phyloP scores from a whole-genome alignment of 148 eudicot species.

The Pharnaceum exiguum region DNA sequence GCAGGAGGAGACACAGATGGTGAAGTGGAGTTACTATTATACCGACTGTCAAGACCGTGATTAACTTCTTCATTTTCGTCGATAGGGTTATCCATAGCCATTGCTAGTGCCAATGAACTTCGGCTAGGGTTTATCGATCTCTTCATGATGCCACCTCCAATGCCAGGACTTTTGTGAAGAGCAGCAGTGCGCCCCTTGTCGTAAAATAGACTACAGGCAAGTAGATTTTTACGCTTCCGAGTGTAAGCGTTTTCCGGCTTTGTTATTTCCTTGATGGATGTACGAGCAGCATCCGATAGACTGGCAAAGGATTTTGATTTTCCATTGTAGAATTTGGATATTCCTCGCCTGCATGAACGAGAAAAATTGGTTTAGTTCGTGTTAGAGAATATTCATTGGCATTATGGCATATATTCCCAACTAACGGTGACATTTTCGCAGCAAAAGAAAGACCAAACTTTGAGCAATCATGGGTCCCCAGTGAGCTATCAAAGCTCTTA shows the following conservation, averaged over 20 bases:
- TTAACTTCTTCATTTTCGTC: too few species aligned
- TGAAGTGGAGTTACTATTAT: background rate
- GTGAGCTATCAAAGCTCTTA: background rate
- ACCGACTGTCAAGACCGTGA: too few species aligned
- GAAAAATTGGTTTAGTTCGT: background rate
- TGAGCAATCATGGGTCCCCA: slow-evolving; percentile 1
- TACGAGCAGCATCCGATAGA: slow-evolving; percentile 33
- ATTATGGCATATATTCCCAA: slow-evolving; percentile 15
- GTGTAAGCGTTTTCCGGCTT: slow-evolving; percentile 61
- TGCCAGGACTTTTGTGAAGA: slow-evolving; percentile 21
- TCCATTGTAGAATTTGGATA: slow-evolving; percentile 71
- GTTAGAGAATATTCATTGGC: slow-evolving; percentile 17
- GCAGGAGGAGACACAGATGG: slow-evolving; percentile 10
- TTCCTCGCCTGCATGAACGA: slow-evolving; percentile 50
- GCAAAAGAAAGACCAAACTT: background rate
- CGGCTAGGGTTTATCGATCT: slow-evolving; percentile 21
- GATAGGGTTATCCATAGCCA: slow-evolving; percentile 25
- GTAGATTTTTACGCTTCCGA: slow-evolving; percentile 56
- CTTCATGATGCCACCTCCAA: slow-evolving; percentile 51
- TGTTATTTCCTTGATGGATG: slow-evolving; percentile 47
- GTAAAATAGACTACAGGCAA: slow-evolving; percentile 31
- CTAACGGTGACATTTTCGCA: background rate
- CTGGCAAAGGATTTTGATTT: slow-evolving; percentile 79
- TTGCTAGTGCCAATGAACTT: slow-evolving; percentile 43
- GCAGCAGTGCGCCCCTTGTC: slow-evolving; percentile 25